A percentile compares a stretch with the other conserved stretches of the same genome.
phyloP scores from a whole-genome alignment of 1,139 yeast genomes.

The Taphrina betulina region DNA sequence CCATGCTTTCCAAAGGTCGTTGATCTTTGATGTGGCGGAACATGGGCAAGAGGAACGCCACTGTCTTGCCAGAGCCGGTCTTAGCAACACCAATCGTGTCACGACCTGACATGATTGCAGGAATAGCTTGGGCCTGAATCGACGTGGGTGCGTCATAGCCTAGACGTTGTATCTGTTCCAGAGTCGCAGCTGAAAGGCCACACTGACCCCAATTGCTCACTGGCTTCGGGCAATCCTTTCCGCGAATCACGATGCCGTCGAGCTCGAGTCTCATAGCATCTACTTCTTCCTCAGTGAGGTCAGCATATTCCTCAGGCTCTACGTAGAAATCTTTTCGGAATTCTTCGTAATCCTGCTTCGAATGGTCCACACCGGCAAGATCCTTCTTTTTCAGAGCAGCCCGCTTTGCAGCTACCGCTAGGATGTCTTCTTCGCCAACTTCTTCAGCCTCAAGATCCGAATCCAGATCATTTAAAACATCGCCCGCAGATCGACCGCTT shows the following conservation, averaged over 20 bases:
- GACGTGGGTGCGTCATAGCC: slow-evolving; percentile 70
- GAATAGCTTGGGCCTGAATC: slow-evolving; percentile 88
- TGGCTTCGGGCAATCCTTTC: slow-evolving; percentile 63
- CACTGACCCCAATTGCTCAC: slow-evolving; percentile 75
- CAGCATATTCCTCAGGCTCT: slow-evolving; percentile 58
- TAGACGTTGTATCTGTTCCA: slow-evolving; percentile 55
- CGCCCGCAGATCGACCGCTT: slow-evolving; percentile 36
- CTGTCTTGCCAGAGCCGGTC: slow-evolving; percentile 95
- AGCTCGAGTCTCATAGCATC: slow-evolving; percentile 54
- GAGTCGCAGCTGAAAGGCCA: slow-evolving; percentile 65
- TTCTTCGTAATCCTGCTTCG: slow-evolving; percentile 52
- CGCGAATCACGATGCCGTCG: slow-evolving; percentile 66
- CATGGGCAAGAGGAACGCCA: slow-evolving; percentile 81
- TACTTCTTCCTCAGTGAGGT: slow-evolving; percentile 55
- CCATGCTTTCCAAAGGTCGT: slow-evolving; percentile 53
- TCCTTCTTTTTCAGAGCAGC: slow-evolving; percentile 48
- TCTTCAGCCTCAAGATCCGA: slow-evolving; percentile 41
- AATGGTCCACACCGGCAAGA: slow-evolving; percentile 51
- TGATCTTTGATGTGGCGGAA: slow-evolving; percentile 79
- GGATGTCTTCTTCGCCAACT: slow-evolving; percentile 40
- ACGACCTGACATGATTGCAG: slow-evolving; percentile 83
- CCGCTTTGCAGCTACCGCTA: slow-evolving; percentile 44
- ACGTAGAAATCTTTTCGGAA: slow-evolving; percentile 65
- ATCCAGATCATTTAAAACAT: slow-evolving; percentile 40
- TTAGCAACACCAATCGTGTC: slow-evolving; percentile 94